Conservation (phyloP, 106 monocot species). For the Dioscorea zingiberensis region DNA sequence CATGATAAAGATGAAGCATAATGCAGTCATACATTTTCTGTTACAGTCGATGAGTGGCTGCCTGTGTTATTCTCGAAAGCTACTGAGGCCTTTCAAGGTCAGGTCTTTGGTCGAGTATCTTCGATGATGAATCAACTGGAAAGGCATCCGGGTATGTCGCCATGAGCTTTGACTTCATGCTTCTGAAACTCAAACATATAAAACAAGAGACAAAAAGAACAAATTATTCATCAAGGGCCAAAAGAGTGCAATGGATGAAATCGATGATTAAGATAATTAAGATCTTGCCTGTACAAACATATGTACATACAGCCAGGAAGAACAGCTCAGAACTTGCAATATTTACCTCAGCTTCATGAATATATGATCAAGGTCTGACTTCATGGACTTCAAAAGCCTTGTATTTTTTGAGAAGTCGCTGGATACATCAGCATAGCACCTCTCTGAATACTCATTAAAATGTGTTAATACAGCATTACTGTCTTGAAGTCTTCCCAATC, state of each 20-base stretch:
- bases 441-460: slow-evolving; percentile 93
- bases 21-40: too few species aligned
- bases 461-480: slow-evolving; percentile 89
- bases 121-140: slow-evolving; percentile 38
- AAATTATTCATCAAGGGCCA: neutral
- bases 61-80: neutral
- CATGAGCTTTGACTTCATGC: slow-evolving; percentile 64
- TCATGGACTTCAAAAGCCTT: slow-evolving; percentile 80
- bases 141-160: slow-evolving; percentile 93
- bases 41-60: too few species aligned
- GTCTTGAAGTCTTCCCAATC: slow-evolving; percentile 91
- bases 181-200: slow-evolving; percentile 30
- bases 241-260: too few species aligned
- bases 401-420: slow-evolving; percentile 71
- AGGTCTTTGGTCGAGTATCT: slow-evolving; percentile 59
- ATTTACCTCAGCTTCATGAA: slow-evolving; percentile 76
- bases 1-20: too few species aligned
- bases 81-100: slow-evolving; percentile 68
- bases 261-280: neutral
- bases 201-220: neutral
- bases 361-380: slow-evolving; percentile 87
- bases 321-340: neutral
- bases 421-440: slow-evolving; percentile 67
- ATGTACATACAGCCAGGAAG: too few species aligned
- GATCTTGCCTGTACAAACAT: too few species aligned